Conservation (phyloP, 2,329 filamentous ascomycete genomes). For the Dryadomyces quercus-mongolicae region DNA sequence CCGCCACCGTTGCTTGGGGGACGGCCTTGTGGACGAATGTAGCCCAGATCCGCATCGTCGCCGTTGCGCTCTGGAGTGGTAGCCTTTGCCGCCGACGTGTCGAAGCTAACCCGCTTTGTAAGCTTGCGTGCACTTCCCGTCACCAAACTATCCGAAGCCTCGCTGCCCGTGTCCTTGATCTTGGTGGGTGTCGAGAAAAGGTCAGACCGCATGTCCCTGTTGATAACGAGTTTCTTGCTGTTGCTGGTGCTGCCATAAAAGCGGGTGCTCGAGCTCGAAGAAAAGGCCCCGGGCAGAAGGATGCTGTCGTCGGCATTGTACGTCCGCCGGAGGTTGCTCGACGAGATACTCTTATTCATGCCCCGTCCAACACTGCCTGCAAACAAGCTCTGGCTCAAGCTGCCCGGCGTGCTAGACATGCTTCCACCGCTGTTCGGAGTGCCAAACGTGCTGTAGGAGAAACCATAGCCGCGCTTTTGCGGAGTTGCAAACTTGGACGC, state of each 20-base stretch:
- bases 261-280: slow-evolving; percentile 50
- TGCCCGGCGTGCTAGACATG: slow-evolving; percentile 54
- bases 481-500: slow-evolving; percentile 72
- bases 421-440: slow-evolving; percentile 63
- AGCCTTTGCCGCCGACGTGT: slow-evolving; percentile 42
- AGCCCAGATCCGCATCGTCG: slow-evolving; percentile 45
- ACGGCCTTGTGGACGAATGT: slow-evolving; percentile 40
- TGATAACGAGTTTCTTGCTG: slow-evolving; percentile 87
- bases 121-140: slow-evolving; percentile 35
- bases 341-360: slow-evolving; percentile 78
- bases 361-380: slow-evolving; percentile 52
- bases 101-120: slow-evolving; percentile 87
- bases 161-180: slow-evolving; percentile 29
- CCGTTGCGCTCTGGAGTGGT: slow-evolving; percentile 21
- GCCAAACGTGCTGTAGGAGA: slow-evolving; percentile 86
- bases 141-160: slow-evolving; percentile 19
- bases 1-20: slow-evolving; percentile 29
- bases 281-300: slow-evolving; percentile 74
- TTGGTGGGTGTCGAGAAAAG: slow-evolving; percentile 50
- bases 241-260: slow-evolving; percentile 56
- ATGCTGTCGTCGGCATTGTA: slow-evolving; percentile 79
- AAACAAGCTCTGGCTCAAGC: slow-evolving; percentile 52
- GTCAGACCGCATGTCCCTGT: slow-evolving; percentile 69
- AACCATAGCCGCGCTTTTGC: slow-evolving; percentile 78
- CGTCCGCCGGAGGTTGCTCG: slow-evolving; percentile 71